Evolutionary conservation across 345 rosid species (phyloP), one percentile per base, ranked within the genome.

Genomic region (Boechera divaricarpa): DNA sequence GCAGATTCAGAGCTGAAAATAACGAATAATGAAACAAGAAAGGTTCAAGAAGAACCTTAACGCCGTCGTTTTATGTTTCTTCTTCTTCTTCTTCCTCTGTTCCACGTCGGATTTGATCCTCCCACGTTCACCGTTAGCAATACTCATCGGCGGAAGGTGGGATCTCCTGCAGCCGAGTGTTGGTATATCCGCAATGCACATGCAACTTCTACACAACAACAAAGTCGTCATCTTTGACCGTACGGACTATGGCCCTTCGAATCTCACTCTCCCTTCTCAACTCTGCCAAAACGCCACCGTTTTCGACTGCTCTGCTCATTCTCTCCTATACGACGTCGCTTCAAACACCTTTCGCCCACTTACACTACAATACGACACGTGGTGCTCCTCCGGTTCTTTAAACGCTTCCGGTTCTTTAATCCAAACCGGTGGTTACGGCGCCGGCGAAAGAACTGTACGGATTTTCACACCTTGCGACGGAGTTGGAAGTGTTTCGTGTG

Each of bases 151-250:
- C 11, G 83, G 80, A 42, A 75, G 77, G n/a, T 91, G 98, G 95
- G 74, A 70, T 18, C 86, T 86, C 5, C 76, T 94, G 62, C 92
- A 82, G 7, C 77, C 70, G n/a, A 90, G 85, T 74, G 62, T 88
- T 56, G 97, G 98, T 74, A 79, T 94, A 41, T 87, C 97, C 0
- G 94, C 94, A 44, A 94, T 94, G 98, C 98, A 91, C 77, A 94
- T 94, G 96, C 98, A 91, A 1, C 91, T 94, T 9, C 70, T 94
- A 64, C 85, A 74, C 65, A 74, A 87, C 76, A 85, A 91, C 90
- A 86, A 82, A 73, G 96, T 94, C 42, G 68, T 94, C 75, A 78
- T 89, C 57, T 94, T 85, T 24, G 98, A 94, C 78, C 86, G 98
- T 8, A 94, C 97, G 0, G 96, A 91, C 78, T 88, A 83, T 6